phyloP scores from a whole-genome alignment of 2,329 filamentous ascomycete species.

The Talaromyces sp. region DNA sequence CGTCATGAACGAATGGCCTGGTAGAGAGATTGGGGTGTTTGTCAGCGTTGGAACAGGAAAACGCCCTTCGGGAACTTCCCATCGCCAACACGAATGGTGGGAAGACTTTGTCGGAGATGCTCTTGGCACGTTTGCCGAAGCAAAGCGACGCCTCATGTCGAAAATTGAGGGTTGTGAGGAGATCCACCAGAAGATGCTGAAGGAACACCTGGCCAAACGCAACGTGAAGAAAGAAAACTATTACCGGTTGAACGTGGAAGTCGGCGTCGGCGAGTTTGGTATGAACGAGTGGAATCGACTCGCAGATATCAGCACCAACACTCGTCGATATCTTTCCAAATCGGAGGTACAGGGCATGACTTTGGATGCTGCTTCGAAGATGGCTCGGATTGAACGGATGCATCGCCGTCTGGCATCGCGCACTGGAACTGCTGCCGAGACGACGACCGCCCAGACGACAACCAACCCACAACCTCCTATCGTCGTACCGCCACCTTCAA shows the following conservation, averaged over 20 bases:
- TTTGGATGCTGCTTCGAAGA: constrained; percentile 67
- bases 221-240: constrained; percentile 86
- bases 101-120: constrained; percentile 70
- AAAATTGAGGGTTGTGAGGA: constrained; percentile 96
- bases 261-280: constrained; percentile 92
- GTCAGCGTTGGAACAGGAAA: constrained; percentile 93
- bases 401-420: constrained; percentile 61
- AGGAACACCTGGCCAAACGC: constrained; percentile 69
- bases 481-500: constrained; percentile 29
- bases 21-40: constrained; percentile 85
- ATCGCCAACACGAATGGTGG: constrained; percentile 74
- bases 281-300: constrained; percentile 98
- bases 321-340: constrained; percentile 73
- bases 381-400: constrained; percentile 76
- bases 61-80: constrained; percentile 66
- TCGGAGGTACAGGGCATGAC: constrained; percentile 72
- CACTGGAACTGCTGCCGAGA: constrained; percentile 30
- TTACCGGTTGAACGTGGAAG: constrained; percentile 92
- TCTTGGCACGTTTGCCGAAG: constrained; percentile 86
- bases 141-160: constrained; percentile 71
- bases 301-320: constrained; percentile 92
- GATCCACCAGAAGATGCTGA: constrained; percentile 81
- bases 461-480: constrained; percentile 15
- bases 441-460: constrained; percentile 13
- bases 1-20: constrained; percentile 88